Evolutionary conservation across 164 flowering plant species (phyloP).

Genomic region (Stephania japonica): DNA sequence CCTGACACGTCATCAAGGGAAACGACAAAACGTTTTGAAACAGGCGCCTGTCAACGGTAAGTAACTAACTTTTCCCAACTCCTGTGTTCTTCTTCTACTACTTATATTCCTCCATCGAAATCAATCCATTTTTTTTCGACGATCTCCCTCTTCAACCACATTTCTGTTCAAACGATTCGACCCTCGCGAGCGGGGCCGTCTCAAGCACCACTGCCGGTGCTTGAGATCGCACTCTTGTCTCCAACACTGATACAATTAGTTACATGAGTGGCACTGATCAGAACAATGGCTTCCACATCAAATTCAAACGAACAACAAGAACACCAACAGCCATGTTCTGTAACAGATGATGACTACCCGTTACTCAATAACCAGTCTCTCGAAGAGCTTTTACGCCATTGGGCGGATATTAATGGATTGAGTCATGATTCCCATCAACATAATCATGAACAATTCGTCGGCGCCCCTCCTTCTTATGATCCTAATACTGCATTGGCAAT

Average conservation of each 20-base stretch:
- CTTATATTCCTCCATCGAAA: neutral
- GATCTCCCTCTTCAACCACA: neutral
- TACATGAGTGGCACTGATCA: too few relatives aligned
- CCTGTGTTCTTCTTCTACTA: neutral
- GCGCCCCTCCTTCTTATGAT: too few relatives aligned
- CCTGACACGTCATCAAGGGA: too few relatives aligned
- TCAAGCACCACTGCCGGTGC: slow-evolving; percentile 9
- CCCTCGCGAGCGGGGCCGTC: neutral
- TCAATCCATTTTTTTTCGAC: too few relatives aligned
- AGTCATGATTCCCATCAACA: neutral
- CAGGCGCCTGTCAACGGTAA: slow-evolving; percentile 4
- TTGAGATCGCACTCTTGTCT: neutral
- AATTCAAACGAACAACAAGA: neutral
- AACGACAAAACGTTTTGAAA: slow-evolving; percentile 3
- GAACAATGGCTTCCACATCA: neutral
- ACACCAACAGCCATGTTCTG: too few relatives aligned
- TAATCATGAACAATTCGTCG: too few relatives aligned
- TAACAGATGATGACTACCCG: neutral
- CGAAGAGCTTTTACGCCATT: neutral
- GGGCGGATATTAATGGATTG: neutral
- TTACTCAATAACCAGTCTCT: neutral
- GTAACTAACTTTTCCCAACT: neutral
- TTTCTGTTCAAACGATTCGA: neutral
- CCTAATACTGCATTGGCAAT: too few relatives aligned
- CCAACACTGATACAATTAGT: too few relatives aligned